Percentiles rank a stretch among this genome's conserved stretches.
phyloP scores from a whole-genome alignment of 257 asterid species.

The Gentiana macrophylla region DNA sequence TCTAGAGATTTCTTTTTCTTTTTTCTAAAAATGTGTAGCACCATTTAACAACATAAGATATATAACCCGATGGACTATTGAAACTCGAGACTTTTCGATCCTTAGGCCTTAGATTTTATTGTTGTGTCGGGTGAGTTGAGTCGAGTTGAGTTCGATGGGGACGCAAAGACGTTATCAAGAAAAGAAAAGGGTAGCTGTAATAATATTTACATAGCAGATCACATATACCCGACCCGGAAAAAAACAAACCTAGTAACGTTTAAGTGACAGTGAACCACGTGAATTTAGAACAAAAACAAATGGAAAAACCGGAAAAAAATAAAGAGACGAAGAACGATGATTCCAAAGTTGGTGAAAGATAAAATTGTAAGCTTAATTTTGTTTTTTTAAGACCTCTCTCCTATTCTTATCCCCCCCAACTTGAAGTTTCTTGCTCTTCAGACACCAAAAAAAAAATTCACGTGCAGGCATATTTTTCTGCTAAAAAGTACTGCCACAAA shows the following conservation, averaged over 20 bases:
- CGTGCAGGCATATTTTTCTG: slow-evolving; percentile 41
- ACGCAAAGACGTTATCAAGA: slow-evolving; percentile 13
- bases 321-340: slow-evolving; percentile 15
- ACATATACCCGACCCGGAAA: slow-evolving; percentile 35
- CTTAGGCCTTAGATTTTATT: background rate
- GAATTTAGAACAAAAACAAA: slow-evolving; percentile 19
- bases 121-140: slow-evolving; percentile 1
- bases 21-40: too few relatives aligned
- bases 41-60: too few relatives aligned
- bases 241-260: slow-evolving; percentile 35
- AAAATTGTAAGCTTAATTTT: background rate
- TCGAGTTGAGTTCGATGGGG: background rate
- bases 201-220: slow-evolving; percentile 17
- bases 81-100: too few relatives aligned
- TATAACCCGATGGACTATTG: too few relatives aligned
- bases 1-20: too few relatives aligned
- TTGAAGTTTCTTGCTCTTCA: slow-evolving; percentile 21
- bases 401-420: background rate
- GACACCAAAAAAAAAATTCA: slow-evolving; percentile 32
- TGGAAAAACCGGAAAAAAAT: background rate
- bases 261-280: slow-evolving; percentile 34
- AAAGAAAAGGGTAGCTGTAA: slow-evolving; percentile 15
- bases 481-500: background rate
- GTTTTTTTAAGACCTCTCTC: slow-evolving; percentile 7
- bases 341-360: slow-evolving; percentile 19